Evolutionary conservation across 441 rosid species (phyloP), one percentile per base, ranked within the genome.

Genomic region (Erodium chrysanthum): DNA sequence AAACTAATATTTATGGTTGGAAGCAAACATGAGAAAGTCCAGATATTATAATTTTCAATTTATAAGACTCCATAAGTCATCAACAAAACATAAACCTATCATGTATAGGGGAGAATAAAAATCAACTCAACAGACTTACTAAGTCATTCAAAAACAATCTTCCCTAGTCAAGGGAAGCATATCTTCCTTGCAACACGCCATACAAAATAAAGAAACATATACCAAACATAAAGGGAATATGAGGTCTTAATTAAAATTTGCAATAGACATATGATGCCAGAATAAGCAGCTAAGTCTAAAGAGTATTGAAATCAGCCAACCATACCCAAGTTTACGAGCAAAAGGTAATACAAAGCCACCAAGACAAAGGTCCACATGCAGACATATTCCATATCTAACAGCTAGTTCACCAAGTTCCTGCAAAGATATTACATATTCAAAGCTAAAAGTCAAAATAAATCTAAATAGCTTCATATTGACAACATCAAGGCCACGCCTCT

Each of bases 301-400:
- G 42, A 65, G 29, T 37, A 44, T 54, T 1, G 31, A 66, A 69
- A 23, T 66, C 59, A 73, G 35, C 40, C 37, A 67, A 18, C 69
- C 80, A 69, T 89, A 91, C 97, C 99, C 96, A 35, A 91, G 94
- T 79, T 84, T 86, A 76, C 83, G 80, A 81, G 99, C 94, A 27
- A 94, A 94, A 67, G 99, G 99, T 80, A 94, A 81, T 50, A 91
- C 97, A 77, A 89, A 91, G 65, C 99, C 99, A 71, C 99, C 99
- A 74, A 94, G 99, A 81, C 99, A 94, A 58, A 91, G 96, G 85
- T 94, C 99, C 58, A 94, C 92, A 76, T 94, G 99, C 70, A 94
- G 75, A 84, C 97, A 94, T 75, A 88, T 82, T 67, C 91, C 91
- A 79, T 75, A 76, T 75, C 83, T 78, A 70, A 71, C 80, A 76